These are phyloP conservation scores for Lolium multiflorum DNA, from an alignment of 176 grass and related monocot genomes.

Conservation along the genomic window DNA sequence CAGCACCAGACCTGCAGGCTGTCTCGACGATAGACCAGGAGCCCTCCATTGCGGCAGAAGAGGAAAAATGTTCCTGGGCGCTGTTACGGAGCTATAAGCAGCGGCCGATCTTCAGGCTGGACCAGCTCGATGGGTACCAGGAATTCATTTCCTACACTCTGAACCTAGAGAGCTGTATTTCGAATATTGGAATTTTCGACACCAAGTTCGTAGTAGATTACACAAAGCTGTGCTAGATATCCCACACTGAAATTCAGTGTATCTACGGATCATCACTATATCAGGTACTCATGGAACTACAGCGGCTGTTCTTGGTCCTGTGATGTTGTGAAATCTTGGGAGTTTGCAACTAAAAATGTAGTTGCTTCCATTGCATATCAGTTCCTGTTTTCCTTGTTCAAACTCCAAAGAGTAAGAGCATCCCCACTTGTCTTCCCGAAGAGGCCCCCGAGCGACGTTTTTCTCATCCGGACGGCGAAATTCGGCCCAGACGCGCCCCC, in stretches of 20 bases:
- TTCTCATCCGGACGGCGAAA: no score
- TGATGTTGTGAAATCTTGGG: neutral
- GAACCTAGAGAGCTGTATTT: neutral
- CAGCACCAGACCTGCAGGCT: neutral
- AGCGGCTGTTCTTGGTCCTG: neutral
- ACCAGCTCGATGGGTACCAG: neutral
- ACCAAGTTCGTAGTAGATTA: slow-evolving; percentile 2
- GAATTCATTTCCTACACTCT: neutral
- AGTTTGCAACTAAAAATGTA: neutral
- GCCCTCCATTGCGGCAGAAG: neutral
- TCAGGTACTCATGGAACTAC: no score
- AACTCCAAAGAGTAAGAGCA: no score
- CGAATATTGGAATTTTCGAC: neutral
- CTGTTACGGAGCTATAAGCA: neutral
- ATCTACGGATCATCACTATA: neutral
- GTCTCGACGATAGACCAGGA: neutral
- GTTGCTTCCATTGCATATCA: neutral
- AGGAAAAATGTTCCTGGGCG: neutral
- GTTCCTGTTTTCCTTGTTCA: neutral
- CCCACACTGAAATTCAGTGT: neutral
- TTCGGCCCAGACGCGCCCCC: no score
- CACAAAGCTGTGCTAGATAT: neutral
- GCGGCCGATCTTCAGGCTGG: neutral
- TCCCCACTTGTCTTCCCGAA: no score
- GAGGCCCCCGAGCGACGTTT: no score